Evolutionary conservation across 306 rosid genomes (phyloP).

Genomic region (Boehmeria nivea): DNA sequence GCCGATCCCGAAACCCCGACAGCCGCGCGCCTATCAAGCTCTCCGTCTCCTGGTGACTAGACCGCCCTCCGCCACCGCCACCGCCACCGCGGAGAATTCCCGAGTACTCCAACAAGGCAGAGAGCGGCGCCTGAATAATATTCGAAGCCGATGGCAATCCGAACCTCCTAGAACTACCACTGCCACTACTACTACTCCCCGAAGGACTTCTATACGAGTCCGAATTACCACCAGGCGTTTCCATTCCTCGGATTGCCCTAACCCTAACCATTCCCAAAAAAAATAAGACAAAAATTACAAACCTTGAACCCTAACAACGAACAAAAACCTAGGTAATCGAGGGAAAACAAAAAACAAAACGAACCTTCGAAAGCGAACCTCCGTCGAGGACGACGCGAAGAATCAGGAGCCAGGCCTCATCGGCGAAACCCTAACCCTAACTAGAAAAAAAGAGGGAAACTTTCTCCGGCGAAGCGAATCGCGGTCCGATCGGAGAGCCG

Average conservation of each 20-base stretch:
- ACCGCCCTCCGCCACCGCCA: conserved; percentile 29
- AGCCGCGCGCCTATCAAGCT: conserved; percentile 33
- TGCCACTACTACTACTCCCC: conserved; percentile 10
- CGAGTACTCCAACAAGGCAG: conserved; percentile 66
- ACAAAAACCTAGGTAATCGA: too few relatives aligned
- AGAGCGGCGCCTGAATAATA: conserved; percentile 73
- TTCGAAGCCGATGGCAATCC: conserved; percentile 53
- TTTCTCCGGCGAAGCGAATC: conserved; percentile 8
- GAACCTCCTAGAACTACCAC: conserved; percentile 43
- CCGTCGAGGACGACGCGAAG: conserved; percentile 25
- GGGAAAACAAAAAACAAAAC: neutral
- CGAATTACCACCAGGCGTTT: conserved; percentile 41
- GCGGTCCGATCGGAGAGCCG: neutral
- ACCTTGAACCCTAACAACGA: neutral
- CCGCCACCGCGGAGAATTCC: conserved; percentile 48
- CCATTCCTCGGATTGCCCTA: conserved; percentile 57
- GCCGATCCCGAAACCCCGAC: conserved; percentile 29
- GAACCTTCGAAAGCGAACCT: conserved; percentile 42
- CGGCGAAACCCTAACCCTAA: conserved; percentile 18
- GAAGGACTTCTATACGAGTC: conserved; percentile 48
- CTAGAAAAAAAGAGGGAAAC: neutral
- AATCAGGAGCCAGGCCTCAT: conserved; percentile 18
- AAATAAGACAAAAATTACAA: neutral
- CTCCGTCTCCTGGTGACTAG: conserved; percentile 41
- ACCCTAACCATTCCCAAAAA: conserved; percentile 46